phyloP scores from a whole-genome alignment of 2,329 filamentous ascomycete species.

The Ceratocystiopsis brevicomis region DNA sequence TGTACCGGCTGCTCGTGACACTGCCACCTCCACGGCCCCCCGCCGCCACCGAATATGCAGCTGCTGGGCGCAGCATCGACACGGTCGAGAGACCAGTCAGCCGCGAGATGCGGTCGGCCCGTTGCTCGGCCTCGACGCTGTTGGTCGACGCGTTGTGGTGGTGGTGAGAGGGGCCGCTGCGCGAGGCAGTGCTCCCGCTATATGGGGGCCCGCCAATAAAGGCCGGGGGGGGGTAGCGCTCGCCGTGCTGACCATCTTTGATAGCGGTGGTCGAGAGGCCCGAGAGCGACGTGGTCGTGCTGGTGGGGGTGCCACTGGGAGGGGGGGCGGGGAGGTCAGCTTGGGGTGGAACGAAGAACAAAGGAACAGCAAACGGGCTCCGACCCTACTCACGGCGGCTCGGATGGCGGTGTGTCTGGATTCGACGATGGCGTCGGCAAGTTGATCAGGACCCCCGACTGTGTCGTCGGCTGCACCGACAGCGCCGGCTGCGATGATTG shows the following conservation, averaged over 20 bases:
- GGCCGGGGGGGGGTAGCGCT: constrained; percentile 26
- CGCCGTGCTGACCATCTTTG: constrained; percentile 85
- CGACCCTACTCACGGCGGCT: constrained; percentile 54
- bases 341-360: too few relatives aligned
- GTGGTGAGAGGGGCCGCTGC: constrained; percentile 26
- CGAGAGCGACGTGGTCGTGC: constrained; percentile 77
- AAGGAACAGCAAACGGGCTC: too few relatives aligned
- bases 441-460: constrained; percentile 40
- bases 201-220: neutral
- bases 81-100: constrained; percentile 82
- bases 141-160: constrained; percentile 43
- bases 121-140: constrained; percentile 65
- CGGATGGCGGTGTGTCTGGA: constrained; percentile 71
- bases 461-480: constrained; percentile 30
- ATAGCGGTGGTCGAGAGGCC: constrained; percentile 85
- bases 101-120: constrained; percentile 85
- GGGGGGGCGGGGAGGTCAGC: constrained; percentile 4
- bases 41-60: constrained; percentile 9
- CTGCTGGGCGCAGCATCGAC: constrained; percentile 43
- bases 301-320: constrained; percentile 73
- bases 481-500: constrained; percentile 6
- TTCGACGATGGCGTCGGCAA: constrained; percentile 67
- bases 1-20: constrained; percentile 9
- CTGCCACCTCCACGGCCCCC: neutral
- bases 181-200: neutral